phyloP scores from a whole-genome alignment of 139 green algal species.

The Limnomonas spitsbergensis region DNA sequence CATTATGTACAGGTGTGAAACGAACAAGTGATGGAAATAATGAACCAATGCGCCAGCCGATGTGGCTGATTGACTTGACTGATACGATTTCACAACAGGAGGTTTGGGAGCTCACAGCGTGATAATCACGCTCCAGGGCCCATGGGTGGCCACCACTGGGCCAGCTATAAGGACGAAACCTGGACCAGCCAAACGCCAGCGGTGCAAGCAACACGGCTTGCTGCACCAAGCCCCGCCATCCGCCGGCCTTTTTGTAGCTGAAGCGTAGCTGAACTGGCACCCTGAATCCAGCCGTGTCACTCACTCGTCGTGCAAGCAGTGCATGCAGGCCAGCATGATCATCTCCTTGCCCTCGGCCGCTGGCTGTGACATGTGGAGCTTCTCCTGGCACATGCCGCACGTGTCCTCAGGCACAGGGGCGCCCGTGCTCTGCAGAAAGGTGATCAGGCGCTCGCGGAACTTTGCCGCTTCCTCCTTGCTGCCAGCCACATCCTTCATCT shows the following conservation, averaged over 20 bases:
- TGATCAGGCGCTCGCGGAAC: constrained; percentile 17
- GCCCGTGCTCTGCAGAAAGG: constrained; percentile 26
- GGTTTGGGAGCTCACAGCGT: too few species aligned
- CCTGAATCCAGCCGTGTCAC: not conserved
- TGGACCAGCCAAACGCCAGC: too few species aligned
- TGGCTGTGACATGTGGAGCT: constrained; percentile 9
- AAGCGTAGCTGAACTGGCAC: not conserved
- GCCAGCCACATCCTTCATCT: constrained; percentile 41
- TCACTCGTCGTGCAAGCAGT: constrained; percentile 29
- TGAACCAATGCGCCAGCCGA: too few species aligned
- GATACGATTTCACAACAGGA: too few species aligned
- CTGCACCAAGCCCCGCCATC: not conserved
- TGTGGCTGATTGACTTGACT: too few species aligned
- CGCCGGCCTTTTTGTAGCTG: not conserved
- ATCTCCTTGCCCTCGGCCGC: constrained; percentile 19
- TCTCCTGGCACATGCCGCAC: constrained; percentile 21
- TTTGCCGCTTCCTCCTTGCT: constrained; percentile 29
- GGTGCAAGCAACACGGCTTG: too few species aligned
- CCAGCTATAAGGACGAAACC: too few species aligned
- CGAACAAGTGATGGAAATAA: too few species aligned
- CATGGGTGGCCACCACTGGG: too few species aligned
- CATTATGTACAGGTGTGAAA: too few species aligned
- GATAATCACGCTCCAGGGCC: too few species aligned
- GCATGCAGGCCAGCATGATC: constrained; percentile 32
- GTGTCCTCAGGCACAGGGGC: constrained; percentile 1